Base-by-base conservation (phyloP, 441 rosid species). In the Populus trichocarpa region DNA sequence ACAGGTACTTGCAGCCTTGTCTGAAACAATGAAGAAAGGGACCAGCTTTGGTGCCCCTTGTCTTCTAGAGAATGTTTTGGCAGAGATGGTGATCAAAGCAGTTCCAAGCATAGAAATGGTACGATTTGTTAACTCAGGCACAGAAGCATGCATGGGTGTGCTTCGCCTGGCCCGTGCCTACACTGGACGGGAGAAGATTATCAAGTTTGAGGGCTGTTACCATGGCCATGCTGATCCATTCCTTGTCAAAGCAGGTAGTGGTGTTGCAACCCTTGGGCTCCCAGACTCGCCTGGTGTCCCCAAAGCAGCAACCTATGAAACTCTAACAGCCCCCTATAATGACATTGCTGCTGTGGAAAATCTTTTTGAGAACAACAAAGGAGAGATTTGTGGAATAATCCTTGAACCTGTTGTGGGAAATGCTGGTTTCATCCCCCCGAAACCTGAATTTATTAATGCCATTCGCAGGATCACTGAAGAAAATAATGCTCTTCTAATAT, bases 21-120 rank as follows among this genome's bases (percentile, higher is more conserved):
- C 90, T 16, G 97, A 94, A 87, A 92, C 97, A 53, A 91, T 94
- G 97, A 90, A 94, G 86, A 94, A 94, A 85, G 99, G 99, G 71
- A 96, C 99, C 77, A 93, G 99, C 90, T 96, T 95, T 84, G 99
- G 99, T 36, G 99, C 98, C 77, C 98, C 99, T 70, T 96, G 99
- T 83, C 95, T 96, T 78, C 84, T 90, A 35, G 98, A 96, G 91
- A 96, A 96, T 84, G 87, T 81, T 75, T 77, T 92, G 57, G 97
- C 99, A 0, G 95, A 92, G 86, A 90, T 94, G 96, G 98, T 94
- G 46, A 90, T 92, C 75, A 86, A 94, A 22, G 98, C 99, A 50
- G 98, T 94, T 83, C 98, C 97, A 8, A 81, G 90, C 86, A 91
- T 96, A 76, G 97, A 96, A 81, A 96, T 92, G 99, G 97, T 91